Evolutionary conservation across 78 protist genomes (phyloP).

Genomic region (Polysphondylium violaceum): DNA sequence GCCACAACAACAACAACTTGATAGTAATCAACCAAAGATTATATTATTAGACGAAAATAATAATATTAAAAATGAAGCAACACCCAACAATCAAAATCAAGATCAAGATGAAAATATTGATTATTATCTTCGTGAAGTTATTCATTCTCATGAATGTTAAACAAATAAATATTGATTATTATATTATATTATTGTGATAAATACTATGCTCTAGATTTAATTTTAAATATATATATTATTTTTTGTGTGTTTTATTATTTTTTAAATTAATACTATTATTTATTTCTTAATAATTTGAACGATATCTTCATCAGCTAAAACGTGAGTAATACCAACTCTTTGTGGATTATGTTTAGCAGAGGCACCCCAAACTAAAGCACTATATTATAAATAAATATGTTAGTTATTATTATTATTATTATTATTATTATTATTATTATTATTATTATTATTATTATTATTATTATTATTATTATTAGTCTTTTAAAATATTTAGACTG

Average conservation of each 20-base stretch:
- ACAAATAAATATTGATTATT: no score
- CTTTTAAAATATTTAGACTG: neutral
- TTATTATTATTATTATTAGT: neutral
- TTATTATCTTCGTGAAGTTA: no score
- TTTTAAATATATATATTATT: neutral
- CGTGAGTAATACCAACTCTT: conserved; percentile 94
- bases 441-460: neutral
- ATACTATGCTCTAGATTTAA: neutral
- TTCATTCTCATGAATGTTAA: no score
- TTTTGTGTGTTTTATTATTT: neutral
- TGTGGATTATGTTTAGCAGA: conserved; percentile 98
- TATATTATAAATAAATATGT: neutral
- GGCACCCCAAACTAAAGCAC: conserved; percentile 99
- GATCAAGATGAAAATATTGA: no score
- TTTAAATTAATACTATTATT: conserved; percentile 4
- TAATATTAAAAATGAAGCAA: no score
- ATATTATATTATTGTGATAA: no score
- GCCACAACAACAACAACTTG: no score
- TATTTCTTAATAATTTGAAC: conserved; percentile 97
- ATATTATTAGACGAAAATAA: no score
- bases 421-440: neutral
- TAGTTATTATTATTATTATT: neutral
- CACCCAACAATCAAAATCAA: no score
- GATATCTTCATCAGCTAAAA: conserved; percentile 98
- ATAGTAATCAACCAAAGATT: no score